Percentiles rank a stretch among this genome's conserved stretches.
Conservation (phyloP, 2,329 filamentous ascomycete species). For the Dactylellina parvicollis region DNA sequence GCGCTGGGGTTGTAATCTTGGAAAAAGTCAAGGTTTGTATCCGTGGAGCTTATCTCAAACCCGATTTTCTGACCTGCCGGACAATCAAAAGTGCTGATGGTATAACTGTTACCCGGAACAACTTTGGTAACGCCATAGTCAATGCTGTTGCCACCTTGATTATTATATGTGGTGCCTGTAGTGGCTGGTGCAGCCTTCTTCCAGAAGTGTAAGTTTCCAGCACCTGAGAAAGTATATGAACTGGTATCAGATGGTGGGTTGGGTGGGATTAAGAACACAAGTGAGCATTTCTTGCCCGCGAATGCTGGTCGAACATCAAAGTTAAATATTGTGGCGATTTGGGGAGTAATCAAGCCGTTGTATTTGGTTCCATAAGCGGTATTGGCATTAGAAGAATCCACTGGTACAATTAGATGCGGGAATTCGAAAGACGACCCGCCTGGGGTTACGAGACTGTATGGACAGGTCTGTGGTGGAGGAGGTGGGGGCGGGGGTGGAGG, state of each 20-base stretch:
- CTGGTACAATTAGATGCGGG: slow-evolving; percentile 72
- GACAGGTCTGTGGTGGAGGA: slow-evolving; percentile 38
- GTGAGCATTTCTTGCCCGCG: slow-evolving; percentile 69
- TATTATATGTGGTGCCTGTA: slow-evolving; percentile 67
- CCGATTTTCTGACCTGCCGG: slow-evolving; percentile 66
- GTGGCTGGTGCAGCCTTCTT: slow-evolving; percentile 65
- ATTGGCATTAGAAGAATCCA: slow-evolving; percentile 68
- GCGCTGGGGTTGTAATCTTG: slow-evolving; percentile 69
- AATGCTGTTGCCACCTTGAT: slow-evolving; percentile 63
- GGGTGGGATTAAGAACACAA: slow-evolving; percentile 73
- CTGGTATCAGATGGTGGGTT: slow-evolving; percentile 70
- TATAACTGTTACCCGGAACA: slow-evolving; percentile 67
- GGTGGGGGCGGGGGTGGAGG: slow-evolving; percentile 39
- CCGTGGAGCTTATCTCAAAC: slow-evolving; percentile 67
- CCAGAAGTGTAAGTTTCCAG: slow-evolving; percentile 68
- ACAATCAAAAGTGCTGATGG: slow-evolving; percentile 68
- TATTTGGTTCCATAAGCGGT: slow-evolving; percentile 67
- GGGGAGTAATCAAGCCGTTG: slow-evolving; percentile 68
- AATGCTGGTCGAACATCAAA: slow-evolving; percentile 71
- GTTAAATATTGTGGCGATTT: slow-evolving; percentile 72
- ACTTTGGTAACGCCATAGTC: slow-evolving; percentile 64
- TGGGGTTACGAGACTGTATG: slow-evolving; percentile 64
- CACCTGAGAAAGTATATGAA: slow-evolving; percentile 67
- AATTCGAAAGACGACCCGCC: slow-evolving; percentile 65
- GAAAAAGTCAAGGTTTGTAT: slow-evolving; percentile 70